These are phyloP conservation scores for Penicillium soppii DNA, from an alignment of 495 filamentous ascomycete species.

Conservation along the genomic window DNA sequence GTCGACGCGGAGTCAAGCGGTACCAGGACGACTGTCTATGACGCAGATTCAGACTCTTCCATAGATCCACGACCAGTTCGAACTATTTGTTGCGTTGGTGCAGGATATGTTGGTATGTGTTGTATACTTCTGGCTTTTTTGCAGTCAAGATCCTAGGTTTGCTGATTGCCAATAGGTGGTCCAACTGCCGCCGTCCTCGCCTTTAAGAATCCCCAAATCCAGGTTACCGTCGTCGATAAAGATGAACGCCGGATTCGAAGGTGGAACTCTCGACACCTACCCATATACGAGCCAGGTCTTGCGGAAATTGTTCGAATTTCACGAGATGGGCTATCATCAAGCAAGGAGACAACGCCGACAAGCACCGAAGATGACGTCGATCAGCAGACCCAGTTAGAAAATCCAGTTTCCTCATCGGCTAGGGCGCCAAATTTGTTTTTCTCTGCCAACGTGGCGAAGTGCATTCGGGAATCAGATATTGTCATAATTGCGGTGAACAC, in stretches of 20 bases:
- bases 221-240: conserved; percentile 70
- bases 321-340: conserved; percentile 9
- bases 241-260: conserved; percentile 61
- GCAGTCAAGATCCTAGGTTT: not conserved
- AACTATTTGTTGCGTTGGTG: conserved; percentile 12
- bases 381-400: not conserved
- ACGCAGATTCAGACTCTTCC: not conserved
- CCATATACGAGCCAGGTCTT: conserved; percentile 55
- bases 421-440: conserved; percentile 60
- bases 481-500: conserved; percentile 78
- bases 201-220: conserved; percentile 63
- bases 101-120: conserved; percentile 10
- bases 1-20: not conserved
- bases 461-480: conserved; percentile 64
- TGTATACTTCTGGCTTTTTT: too few relatives aligned
- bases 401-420: not conserved
- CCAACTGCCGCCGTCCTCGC: conserved; percentile 74
- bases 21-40: not conserved
- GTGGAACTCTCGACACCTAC: conserved; percentile 73
- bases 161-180: conserved; percentile 47
- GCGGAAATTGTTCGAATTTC: conserved; percentile 40
- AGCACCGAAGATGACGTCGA: not conserved
- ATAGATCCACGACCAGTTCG: not conserved
- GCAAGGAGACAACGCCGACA: not conserved
- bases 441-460: conserved; percentile 59